Conservation (phyloP, 2,329 filamentous ascomycete species). For the Colletotrichum australisinense region DNA sequence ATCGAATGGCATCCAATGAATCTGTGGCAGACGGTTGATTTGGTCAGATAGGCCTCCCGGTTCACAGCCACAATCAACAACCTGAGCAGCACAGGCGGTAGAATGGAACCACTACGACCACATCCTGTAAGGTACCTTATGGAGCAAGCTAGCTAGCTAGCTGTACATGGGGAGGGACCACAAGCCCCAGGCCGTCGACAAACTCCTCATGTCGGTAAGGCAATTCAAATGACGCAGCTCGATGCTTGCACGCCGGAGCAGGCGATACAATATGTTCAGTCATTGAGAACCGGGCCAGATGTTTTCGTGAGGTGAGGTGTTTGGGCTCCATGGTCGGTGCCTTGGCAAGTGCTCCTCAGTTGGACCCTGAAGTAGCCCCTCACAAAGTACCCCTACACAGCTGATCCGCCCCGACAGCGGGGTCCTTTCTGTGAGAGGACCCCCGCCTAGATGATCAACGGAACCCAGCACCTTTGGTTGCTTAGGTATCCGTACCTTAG, state of each 20-base stretch:
- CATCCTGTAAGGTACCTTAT: neutral
- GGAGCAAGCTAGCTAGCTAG: neutral
- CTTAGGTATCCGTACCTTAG: neutral
- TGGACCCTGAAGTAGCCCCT: neutral
- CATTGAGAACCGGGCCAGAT: neutral
- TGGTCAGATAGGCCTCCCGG: neutral
- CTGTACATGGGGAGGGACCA: neutral
- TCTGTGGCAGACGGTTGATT: neutral
- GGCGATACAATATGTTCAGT: neutral
- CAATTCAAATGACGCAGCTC: neutral
- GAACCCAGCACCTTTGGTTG: neutral
- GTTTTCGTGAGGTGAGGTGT: neutral
- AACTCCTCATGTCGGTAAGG: neutral
- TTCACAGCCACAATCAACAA: constrained; percentile 21
- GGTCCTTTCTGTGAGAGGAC: neutral
- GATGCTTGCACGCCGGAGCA: neutral
- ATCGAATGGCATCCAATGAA: constrained; percentile 1
- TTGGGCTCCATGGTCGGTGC: neutral
- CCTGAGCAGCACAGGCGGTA: neutral
- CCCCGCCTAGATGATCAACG: constrained; percentile 19
- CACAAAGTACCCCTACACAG: constrained; percentile 3
- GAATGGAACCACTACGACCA: neutral
- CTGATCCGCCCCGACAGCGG: constrained; percentile 1
- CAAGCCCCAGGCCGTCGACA: neutral
- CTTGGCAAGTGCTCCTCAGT: neutral